A percentile compares a stretch with the other conserved stretches of the same genome.
Evolutionary conservation across 169 alveolate species (phyloP).

Genomic region (Eimeria maxima): DNA sequence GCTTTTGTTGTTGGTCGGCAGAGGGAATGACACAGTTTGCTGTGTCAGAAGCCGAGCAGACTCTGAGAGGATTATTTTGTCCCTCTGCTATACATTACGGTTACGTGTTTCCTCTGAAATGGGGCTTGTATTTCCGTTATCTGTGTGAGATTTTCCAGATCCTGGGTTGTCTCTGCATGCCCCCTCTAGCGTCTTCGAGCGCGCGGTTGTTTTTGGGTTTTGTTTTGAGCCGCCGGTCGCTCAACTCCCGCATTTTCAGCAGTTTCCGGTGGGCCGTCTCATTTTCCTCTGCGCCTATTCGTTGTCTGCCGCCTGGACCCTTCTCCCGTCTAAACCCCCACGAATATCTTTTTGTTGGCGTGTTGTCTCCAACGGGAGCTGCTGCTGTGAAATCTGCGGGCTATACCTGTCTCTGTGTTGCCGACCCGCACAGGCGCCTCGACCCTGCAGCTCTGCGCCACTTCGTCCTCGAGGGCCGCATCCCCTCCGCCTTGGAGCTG

Average conservation of each 20-base stretch:
- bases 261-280: slow-evolving; percentile 48
- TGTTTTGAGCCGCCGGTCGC: slow-evolving; percentile 39
- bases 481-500: slow-evolving; percentile 65
- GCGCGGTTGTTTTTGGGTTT: slow-evolving; percentile 47
- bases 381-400: not conserved
- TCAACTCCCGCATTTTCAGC: slow-evolving; percentile 59
- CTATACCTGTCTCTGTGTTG: not conserved
- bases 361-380: not conserved
- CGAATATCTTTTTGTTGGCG: not conserved
- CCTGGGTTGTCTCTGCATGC: slow-evolving; percentile 39
- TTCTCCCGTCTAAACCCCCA: not conserved
- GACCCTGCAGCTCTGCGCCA: slow-evolving; percentile 49
- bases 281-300: not conserved
- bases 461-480: slow-evolving; percentile 55
- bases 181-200: slow-evolving; percentile 49
- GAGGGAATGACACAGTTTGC: not conserved
- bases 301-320: not conserved
- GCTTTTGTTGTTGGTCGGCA: not conserved
- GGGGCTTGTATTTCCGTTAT: not conserved
- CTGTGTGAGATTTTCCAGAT: slow-evolving; percentile 1
- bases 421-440: not conserved
- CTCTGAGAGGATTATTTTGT: not conserved
- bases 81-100: not conserved
- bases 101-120: not conserved
- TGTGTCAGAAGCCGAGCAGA: not conserved